Evolutionary conservation across 2,329 filamentous ascomycete genomes (phyloP), one percentile per base, ranked within the genome.

Genomic region (Ophiostoma ips): DNA sequence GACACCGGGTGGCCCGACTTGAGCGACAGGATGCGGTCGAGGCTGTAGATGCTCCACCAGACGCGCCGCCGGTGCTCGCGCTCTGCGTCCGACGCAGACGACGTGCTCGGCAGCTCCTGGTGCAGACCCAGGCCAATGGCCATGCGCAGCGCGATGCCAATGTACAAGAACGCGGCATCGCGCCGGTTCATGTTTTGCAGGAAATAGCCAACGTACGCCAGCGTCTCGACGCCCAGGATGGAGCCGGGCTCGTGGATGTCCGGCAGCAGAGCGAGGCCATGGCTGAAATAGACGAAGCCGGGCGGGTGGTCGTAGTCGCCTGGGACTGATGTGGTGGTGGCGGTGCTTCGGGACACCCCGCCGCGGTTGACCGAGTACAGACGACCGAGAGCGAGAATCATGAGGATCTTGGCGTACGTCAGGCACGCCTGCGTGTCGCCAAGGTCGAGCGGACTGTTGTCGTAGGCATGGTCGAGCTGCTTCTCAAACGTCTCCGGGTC

Each of bases 31-130:
- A 77, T 69, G 13, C 71, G 64, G 57, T 76, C 73, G 35, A 77
- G 61, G 55, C 71, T 75, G 57, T 77, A 77, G 1, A 76, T 68
- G 31, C 70, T 74, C 73, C 73, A 77, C 73, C 73, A 77, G 4
- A 73, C 66, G 8, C 72, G 66, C 8, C 74, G 67, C 9, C 73
- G 66, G 50, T 70, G 71, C 53, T 77, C 73, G 34, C 68, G 63
- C 11, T 65, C 64, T 1, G 61, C 61, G 15, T 68, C 64, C 50
- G 66, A 66, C 5, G 24, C 24, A 19, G 41, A 16, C 9, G 40
- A 31, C 16, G 41, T 33, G n/a, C 13, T 24, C 0, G 63, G 62
- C 0, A 72, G 66, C 53, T 77, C 74, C 52, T 76, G 71, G 53
- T 77, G 73, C n/a, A 77, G 60, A 0, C 73, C 74, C 0, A 77